Evolutionary conservation across 2,329 filamentous ascomycete species (phyloP), one percentile per base, ranked within the genome.

Genomic region (Cryphonectria radicalis): DNA sequence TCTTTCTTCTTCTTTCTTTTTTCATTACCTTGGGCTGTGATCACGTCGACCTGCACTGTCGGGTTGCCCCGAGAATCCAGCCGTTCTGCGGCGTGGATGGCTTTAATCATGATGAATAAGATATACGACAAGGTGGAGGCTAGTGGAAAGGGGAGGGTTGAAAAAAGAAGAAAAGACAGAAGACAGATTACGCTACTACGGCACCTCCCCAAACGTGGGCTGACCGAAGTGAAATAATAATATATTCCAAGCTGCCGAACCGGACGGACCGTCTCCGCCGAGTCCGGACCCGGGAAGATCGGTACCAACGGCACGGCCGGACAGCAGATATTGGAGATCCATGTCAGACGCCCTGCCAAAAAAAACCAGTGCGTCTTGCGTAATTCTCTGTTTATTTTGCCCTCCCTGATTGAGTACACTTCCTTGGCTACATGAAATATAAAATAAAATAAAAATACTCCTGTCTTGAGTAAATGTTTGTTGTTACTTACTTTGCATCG

Each of bases 11-110:
- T 32, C 32, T 32, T 28, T 28, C 28, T 28, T 28, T 28, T 28
- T 28, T 32, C 32, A 32, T 32, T 70, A 76, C 77, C 77, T 67
- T 77, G 74, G 13, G 73, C 70, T 28, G 78, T 80, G 22, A 72
- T 75, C 4, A 81, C 62, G 6, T 71, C 67, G 28, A 80, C 78
- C 70, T 81, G 78, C 17, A 80, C 77, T 3, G 80, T 81, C 4
- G 79, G 80, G 64, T 80, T 81, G 17, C 78, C 80, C 63, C 80
- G 71, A 8, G 79, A 81, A 69, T 81, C 79, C 6, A 80, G 75
- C 10, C 78, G 71, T 71, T 79, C 75, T 19, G 76, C 75, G 43
- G 77, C 77, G 43, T 46, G 68, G 46, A 76, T 73, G 11, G 70
- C 66, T 25, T 63, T n/a, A 32, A 72, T 70, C 64, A 71, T 71